Evolutionary conservation across 345 rosid species (phyloP).

Genomic region (Bruguiera sexangula): DNA sequence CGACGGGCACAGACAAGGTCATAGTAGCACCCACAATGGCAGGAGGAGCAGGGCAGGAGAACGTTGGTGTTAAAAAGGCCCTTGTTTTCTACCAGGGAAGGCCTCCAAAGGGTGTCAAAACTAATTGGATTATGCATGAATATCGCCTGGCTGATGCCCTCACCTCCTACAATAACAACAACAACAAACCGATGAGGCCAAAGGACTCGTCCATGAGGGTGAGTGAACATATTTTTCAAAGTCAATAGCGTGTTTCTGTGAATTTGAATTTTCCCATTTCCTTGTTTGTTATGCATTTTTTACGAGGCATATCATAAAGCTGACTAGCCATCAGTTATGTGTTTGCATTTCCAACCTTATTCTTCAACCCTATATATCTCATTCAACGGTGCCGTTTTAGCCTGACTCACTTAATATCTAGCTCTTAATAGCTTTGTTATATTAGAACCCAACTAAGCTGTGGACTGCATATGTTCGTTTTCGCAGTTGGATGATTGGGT

Average conservation of each 20-base stretch:
- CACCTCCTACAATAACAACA: slow-evolving; percentile 10
- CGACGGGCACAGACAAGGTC: slow-evolving; percentile 88
- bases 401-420: no score
- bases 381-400: no score
- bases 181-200: slow-evolving; percentile 38
- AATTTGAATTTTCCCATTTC: no score
- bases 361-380: no score
- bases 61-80: slow-evolving; percentile 89
- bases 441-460: no score
- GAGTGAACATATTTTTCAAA: slow-evolving; percentile 3
- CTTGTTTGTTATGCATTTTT: no score
- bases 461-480: background rate
- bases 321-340: no score
- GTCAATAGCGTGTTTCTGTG: no score
- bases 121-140: slow-evolving; percentile 99
- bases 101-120: slow-evolving; percentile 90
- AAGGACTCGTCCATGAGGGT: slow-evolving; percentile 95
- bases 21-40: slow-evolving; percentile 39
- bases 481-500: slow-evolving; percentile 97
- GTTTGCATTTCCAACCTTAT: no score
- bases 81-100: slow-evolving; percentile 89
- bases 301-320: no score
- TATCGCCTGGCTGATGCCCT: slow-evolving; percentile 64
- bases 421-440: no score
- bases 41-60: slow-evolving; percentile 28